Base-by-base conservation (phyloP, 805 yeast genomes). In the Wickerhamiella kazuoi region DNA sequence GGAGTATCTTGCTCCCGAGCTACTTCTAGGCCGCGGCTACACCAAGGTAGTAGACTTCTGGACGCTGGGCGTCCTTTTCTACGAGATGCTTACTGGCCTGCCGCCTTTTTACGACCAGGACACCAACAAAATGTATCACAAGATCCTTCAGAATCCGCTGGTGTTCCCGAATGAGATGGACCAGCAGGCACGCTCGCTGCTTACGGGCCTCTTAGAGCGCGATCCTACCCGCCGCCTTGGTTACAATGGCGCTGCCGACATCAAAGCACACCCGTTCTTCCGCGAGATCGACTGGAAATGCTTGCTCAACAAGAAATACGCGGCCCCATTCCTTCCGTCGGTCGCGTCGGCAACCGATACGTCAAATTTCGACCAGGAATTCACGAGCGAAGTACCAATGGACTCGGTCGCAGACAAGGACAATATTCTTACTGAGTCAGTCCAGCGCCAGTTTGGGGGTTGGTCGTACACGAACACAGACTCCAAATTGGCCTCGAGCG, bases 31-130 rank as follows among this genome's bases (percentile, higher is more conserved):
- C 36, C 84, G 81, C 55, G 97, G 97, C 1, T 90, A 90, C 59
- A 84, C 97, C 2, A 76, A 94, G 57, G 79, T 79, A 8, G 97
- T 90, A 18, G 98, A 90, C 60, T 90, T 95, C 87, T 90, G 98
- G 98, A 90, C 98, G 1, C 65, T 90, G 50, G 98, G 98, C 32
- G 86, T 87, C 15, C 65, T 90, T 39, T 64, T 90, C 34, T 90
- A 83, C 56, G 98, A 87, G 55, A 90, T 90, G 98, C 65, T 90
- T 44, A 84, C 96, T 1, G 95, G 97, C 1, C 68, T 90, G 48
- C 98, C 98, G 3, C 98, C 98, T 30, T 90, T 83, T 57, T 90
- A 83, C 56, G 97, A 90, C 55, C 95, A 86, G 54, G 90, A 86
- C 59, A 79, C 80, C 5, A 78, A 84, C 43, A 75, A 75, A 34